A percentile compares a stretch with the other conserved stretches of the same genome.
These are phyloP conservation scores for Glycine latifolia DNA, from an alignment of 306 rosid genomes.

Conservation along the genomic window DNA sequence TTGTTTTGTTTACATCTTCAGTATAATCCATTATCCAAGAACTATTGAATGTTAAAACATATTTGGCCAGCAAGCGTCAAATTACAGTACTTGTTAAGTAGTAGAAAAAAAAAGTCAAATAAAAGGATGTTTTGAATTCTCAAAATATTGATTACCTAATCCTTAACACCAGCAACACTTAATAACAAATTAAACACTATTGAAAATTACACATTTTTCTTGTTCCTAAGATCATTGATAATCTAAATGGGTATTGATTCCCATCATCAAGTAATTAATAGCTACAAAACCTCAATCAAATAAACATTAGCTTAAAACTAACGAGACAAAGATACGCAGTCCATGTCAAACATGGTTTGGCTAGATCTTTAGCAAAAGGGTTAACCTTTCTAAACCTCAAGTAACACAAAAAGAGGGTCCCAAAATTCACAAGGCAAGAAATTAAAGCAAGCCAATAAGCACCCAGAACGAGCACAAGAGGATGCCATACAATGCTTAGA, in stretches of 20 bases:
- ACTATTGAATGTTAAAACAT: no score
- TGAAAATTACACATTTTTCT: neutral
- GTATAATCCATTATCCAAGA: no score
- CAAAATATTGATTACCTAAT: no score
- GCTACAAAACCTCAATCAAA: conserved; percentile 38
- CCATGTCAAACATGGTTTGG: conserved; percentile 63
- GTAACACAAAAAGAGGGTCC: conserved; percentile 55
- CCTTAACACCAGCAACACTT: no score
- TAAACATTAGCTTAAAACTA: conserved; percentile 44
- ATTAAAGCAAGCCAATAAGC: conserved; percentile 47
- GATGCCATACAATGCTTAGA: conserved; percentile 67
- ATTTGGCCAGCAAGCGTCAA: no score
- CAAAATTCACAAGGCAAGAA: conserved; percentile 52
- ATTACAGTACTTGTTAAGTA: no score
- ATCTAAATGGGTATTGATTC: conserved; percentile 8
- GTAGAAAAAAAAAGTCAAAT: neutral
- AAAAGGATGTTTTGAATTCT: neutral
- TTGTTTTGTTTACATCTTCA: no score
- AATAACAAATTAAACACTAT: neutral
- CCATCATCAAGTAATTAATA: neutral
- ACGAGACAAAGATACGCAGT: conserved; percentile 52
- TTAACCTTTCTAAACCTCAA: conserved; percentile 55
- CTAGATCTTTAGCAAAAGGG: conserved; percentile 66
- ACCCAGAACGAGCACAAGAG: conserved; percentile 61
- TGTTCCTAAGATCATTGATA: conserved; percentile 2